Conservation (phyloP, 805 yeast species). For the Ogataea thermomethanolica region DNA sequence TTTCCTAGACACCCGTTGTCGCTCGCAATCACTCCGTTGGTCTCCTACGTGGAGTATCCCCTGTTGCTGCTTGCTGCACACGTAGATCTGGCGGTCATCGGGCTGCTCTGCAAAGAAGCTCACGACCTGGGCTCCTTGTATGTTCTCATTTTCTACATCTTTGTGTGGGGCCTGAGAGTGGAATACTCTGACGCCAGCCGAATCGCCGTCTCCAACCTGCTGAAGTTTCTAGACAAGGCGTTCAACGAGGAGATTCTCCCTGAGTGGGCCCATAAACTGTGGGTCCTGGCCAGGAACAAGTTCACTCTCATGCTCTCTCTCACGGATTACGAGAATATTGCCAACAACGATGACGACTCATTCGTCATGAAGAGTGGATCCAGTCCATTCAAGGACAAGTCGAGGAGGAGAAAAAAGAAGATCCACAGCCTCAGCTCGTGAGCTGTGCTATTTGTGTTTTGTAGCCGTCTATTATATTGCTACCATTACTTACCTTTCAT, state of each 20-base stretch:
- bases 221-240: slow-evolving; percentile 22
- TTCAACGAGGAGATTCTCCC: slow-evolving; percentile 20
- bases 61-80: slow-evolving; percentile 37
- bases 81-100: slow-evolving; percentile 36
- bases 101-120: slow-evolving; percentile 30
- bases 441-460: background rate
- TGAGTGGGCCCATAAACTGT: slow-evolving; percentile 5
- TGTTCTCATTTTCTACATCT: slow-evolving; percentile 33
- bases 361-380: background rate
- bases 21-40: slow-evolving; percentile 35
- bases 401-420: slow-evolving; percentile 14
- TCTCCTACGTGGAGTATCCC: slow-evolving; percentile 38
- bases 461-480: slow-evolving; percentile 3
- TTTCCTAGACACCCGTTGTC: slow-evolving; percentile 33
- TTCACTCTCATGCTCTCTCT: slow-evolving; percentile 23
- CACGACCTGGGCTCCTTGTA: slow-evolving; percentile 24
- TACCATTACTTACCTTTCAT: slow-evolving; percentile 21
- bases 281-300: slow-evolving; percentile 19
- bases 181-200: slow-evolving; percentile 37
- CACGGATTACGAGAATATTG: slow-evolving; percentile 12
- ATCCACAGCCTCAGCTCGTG: slow-evolving; percentile 9
- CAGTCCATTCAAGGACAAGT: slow-evolving; percentile 8
- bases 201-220: slow-evolving; percentile 26
- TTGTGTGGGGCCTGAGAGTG: slow-evolving; percentile 38
- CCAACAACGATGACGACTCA: slow-evolving; percentile 3